Evolutionary conservation across 2,329 filamentous ascomycete genomes (phyloP), one percentile per base, ranked within the genome.

Genomic region (Cercospora janseana): DNA sequence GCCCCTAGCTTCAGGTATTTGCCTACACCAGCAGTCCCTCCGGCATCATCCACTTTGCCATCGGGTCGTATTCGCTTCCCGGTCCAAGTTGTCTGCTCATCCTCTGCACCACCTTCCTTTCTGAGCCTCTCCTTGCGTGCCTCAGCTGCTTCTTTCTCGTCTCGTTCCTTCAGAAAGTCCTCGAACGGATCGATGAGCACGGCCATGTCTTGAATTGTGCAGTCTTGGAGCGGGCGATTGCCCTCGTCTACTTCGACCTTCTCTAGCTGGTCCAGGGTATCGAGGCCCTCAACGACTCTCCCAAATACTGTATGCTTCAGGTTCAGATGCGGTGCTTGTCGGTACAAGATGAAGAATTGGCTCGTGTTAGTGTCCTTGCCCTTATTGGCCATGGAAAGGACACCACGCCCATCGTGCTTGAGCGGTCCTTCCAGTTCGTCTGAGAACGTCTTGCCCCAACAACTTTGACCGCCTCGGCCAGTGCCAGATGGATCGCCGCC

Each of bases 301-400:
- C 86, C 93, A 63, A 98, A 98, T 31, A 98, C 87, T n/a, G 93
- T 97, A 70, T 98, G 93, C 66, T 98, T 98, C 52, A 85, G 80
- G 69, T 98, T 89, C 1, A 98, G 79, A 71, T 98, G 93, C 56
- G 86, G 84, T 0, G 85, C 82, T 1, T 87, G 77, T 43, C 88
- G 85, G 69, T 98, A 98, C 0, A 86, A 88, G 65, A 98, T 87
- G 75, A 97, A 98, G 70, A 86, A 98, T 70, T 98, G 93, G 60
- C 83, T 88, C 6, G 88, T 93, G 71, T 98, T 98, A 16, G 92
- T 97, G 66, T 96, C 92, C 66, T 96, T 96, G 51, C 93, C 93
- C 68, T 98, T 98, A 71, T 98, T 98, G 31, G 93, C 93, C 93
- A 98, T 98, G 60, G 86, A 90, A 20, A 94, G 66, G 0, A 91